Base-by-base conservation (phyloP, 768 basidiomycete species). In the Hericium coralloides region DNA sequence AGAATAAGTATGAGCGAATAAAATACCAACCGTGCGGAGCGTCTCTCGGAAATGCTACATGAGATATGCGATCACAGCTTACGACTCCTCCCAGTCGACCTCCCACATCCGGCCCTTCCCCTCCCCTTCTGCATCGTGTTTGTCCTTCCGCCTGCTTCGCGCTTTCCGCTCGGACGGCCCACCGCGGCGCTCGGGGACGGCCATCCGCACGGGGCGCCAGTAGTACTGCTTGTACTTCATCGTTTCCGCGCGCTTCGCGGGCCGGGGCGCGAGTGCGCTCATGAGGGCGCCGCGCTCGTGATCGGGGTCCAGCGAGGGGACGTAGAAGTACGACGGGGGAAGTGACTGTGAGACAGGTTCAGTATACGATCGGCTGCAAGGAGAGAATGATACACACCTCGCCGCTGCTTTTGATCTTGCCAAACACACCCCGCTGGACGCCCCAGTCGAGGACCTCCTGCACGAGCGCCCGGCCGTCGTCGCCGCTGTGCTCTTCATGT, bases 211-310 rank as follows among this genome's bases (percentile, higher is more conserved):
- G 9, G 89, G 89, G 26, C 77, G 76, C 72, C 83, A 91, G 70
- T 91, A 92, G 71, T 92, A 92, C 67, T 89, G 85, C 68, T 91
- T 91, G 59, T 85, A 87, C 71, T 89, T 85, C 77, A 85, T 89
- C 67, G 87, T 91, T 70, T 82, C 86, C 49, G 72, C 83, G 55
- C 89, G 72, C 70, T 89, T 91, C 55, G 76, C 85, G 20, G 83
- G 79, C 14, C 85, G 80, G 1, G 86, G 86, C 49, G 56, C 55
- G 31, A 60, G 45, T 14, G 55, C 52, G 12, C 49, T 38, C 12
- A 63, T 36, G 31, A 61, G 52, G 14, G 52, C 59, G 15, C 53
- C 56, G 18, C 61, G 61, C 43, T 63, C 61, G 12, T 37, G 31
- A 55, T 63, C 61, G 0, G 59, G 60, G 31, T 63, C 61, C 8